These are phyloP conservation scores for Sanghuangporus sanghuang DNA, from an alignment of 1,284 basidiomycete genomes.

Conservation along the genomic window DNA sequence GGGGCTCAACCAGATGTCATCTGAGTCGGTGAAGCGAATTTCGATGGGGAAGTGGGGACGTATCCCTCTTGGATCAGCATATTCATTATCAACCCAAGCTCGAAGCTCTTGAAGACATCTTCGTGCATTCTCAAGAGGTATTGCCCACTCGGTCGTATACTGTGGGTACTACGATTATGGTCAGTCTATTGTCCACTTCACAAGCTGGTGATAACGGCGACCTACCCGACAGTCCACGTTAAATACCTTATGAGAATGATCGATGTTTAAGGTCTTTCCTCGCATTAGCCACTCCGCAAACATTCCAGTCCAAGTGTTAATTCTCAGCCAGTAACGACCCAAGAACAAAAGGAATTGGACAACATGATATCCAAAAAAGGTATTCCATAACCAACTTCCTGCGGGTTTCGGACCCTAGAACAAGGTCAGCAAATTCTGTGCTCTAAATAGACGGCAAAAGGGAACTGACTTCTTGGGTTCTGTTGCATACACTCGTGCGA, in stretches of 20 bases:
- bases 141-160: conserved; percentile 91
- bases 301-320: conserved; percentile 52
- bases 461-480: conserved; percentile 66
- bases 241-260: conserved; percentile 76
- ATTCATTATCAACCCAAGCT: conserved; percentile 71
- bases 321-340: conserved; percentile 47
- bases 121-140: conserved; percentile 64
- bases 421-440: conserved; percentile 3
- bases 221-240: conserved; percentile 79
- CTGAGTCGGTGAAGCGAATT: conserved; percentile 82
- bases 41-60: conserved; percentile 93
- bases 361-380: conserved; percentile 68
- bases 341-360: conserved; percentile 78
- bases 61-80: conserved; percentile 63
- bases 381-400: conserved; percentile 64
- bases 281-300: conserved; percentile 61
- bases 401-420: conserved; percentile 42
- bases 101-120: conserved; percentile 72
- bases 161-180: conserved; percentile 64
- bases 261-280: conserved; percentile 46
- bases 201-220: conserved; percentile 16
- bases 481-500: conserved; percentile 70
- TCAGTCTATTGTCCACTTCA: not conserved
- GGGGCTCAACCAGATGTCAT: conserved; percentile 94
- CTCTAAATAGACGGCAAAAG: conserved; percentile 6